Evolutionary conservation across 2,329 filamentous ascomycete species (phyloP), one percentile per base, ranked within the genome.

Genomic region (Fusarium continuum): DNA sequence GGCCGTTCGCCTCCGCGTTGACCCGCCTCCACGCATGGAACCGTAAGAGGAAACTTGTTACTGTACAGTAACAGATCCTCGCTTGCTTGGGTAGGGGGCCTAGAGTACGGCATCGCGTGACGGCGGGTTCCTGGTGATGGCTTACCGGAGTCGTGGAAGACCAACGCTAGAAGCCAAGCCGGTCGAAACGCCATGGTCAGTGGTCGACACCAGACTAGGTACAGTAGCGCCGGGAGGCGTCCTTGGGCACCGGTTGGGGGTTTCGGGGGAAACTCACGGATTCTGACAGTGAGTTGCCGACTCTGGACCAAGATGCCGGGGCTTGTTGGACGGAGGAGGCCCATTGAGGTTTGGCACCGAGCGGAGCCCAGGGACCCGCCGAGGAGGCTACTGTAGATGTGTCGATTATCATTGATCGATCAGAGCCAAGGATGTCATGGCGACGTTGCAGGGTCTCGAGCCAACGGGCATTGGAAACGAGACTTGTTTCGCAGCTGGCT

Each of bases 91-190:
- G 38, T n/a, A n/a, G n/a, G 47, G 36, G 16, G 9, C 13, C 35
- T 61, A n/a, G n/a, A n/a, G n/a, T 45, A 43, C 32, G n/a, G 38
- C 14, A 28, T 68, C 64, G 67, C 62, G 59, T 58, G 67, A 69
- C 64, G 52, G 59, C 57, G 64, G 64, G 64, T 50, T 54, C 56
- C 53, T 44, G 55, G 53, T 59, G 64, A 68, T 55, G 52, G 57
- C 46, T 64, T 45, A 45, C 48, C 67, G 46, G 31, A 49, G 49
- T 25, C 20, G 45, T 52, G 31, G 43, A 25, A 53, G 38, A 28
- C 51, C 52, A 49, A 48, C 54, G 38, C 61, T 63, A 56, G 34
- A 61, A 55, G 45, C 34, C n/a, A n/a, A 17, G 17, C 17, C 10
- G 17, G 34, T 36, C 34, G 17, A 35, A 38, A 58, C 49, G 32